These are phyloP conservation scores for Dictyostelium capitatum DNA, from an alignment of 78 protist genomes.

Conservation along the genomic window DNA sequence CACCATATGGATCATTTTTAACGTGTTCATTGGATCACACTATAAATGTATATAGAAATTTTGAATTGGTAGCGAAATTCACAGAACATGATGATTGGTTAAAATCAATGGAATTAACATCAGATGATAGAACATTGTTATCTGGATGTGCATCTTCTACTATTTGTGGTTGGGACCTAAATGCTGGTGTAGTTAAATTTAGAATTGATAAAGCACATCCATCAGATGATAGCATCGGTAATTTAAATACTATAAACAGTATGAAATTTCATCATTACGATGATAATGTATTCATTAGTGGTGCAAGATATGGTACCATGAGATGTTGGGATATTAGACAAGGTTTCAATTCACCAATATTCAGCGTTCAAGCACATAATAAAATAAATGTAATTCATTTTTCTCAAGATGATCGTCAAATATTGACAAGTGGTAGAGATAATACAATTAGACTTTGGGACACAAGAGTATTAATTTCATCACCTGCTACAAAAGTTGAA, in stretches of 20 bases:
- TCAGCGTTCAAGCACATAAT: slow-evolving; percentile 52
- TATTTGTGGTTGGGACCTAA: slow-evolving; percentile 63
- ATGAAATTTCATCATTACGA: slow-evolving; percentile 2
- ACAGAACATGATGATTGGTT: slow-evolving; percentile 74
- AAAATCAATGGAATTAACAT: slow-evolving; percentile 28
- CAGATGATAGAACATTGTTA: slow-evolving; percentile 15
- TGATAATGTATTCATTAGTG: slow-evolving; percentile 37
- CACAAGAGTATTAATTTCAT: slow-evolving; percentile 8
- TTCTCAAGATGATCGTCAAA: slow-evolving; percentile 13
- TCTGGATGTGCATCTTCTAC: slow-evolving; percentile 64
- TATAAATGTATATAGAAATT: slow-evolving; percentile 38
- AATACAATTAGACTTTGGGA: slow-evolving; percentile 54
- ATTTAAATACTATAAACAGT: slow-evolving; percentile 62
- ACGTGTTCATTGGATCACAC: slow-evolving; percentile 74
- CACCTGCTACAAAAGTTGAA: background rate
- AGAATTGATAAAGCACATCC: slow-evolving; percentile 43
- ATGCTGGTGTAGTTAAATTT: background rate
- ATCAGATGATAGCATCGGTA: background rate
- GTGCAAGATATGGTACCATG: slow-evolving; percentile 56
- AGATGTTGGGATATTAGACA: slow-evolving; percentile 62
- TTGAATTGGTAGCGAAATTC: slow-evolving; percentile 8
- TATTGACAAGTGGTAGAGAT: slow-evolving; percentile 55
- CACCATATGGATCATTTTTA: slow-evolving; percentile 47
- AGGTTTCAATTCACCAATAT: slow-evolving; percentile 2
- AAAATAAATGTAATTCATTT: slow-evolving; percentile 42